Base-by-base conservation (phyloP, 768 basidiomycete genomes). In the Tricholoma bakamatsutake region DNA sequence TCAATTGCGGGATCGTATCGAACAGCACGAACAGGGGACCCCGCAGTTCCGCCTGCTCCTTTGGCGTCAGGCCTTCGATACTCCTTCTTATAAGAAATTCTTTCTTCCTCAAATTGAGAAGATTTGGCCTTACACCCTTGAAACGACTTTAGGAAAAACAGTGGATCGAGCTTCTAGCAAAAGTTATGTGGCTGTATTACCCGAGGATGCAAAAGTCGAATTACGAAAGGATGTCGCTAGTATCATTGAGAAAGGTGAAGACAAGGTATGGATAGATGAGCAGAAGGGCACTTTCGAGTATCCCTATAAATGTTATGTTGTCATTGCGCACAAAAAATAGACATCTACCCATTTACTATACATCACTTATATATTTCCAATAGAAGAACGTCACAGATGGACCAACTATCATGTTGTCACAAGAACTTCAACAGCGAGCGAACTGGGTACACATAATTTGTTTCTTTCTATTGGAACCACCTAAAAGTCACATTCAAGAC, bases 11-110 rank as follows among this genome's bases (percentile, higher is more conserved):
- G 80, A 89, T 59, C 69, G 78, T 48, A 84, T 86, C 56, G 88
- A 94, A 64, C 67, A 57, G 8, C 78, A 87, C 57, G 91, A 94
- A 65, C 61, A 69, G 12, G 88, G 82, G 34, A 80, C 90, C 2
- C 94, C 94, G 1, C 93, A 96, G 63, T 93, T 87, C 72, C 86
- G 89, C 47, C 78, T 84, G 18, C 80, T 76, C 27, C 75, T 85
- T 24, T 95, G 93, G 93, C 81, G 84, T 17, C 71, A 79, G 55
- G 72, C 79, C 4, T 96, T 90, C 66, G 73, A 82, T 15, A 85
- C 84, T 0, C 64, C 72, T 0, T 74, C 80, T 9, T 96, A 93
- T 68, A 62, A 72, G 53, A 66, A 71, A 45, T 68, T 69, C 54
- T 97, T 95, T 69, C 67, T 80, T 54, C 67, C 78, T 2, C 83